Evolutionary conservation across 345 rosid genomes (phyloP).

Genomic region (Rhizophora apiculata): DNA sequence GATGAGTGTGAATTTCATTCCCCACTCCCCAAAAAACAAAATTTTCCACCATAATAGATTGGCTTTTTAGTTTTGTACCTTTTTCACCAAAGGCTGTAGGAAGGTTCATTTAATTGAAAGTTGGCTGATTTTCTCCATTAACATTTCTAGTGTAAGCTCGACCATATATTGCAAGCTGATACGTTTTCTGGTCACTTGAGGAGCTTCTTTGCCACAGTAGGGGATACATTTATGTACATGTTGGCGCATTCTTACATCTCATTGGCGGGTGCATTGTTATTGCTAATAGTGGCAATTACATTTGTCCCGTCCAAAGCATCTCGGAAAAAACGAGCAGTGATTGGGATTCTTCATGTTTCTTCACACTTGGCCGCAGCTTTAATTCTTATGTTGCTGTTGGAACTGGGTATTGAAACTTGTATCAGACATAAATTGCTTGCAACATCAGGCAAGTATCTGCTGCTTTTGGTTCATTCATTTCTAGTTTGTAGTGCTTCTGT

Average conservation of each 20-base stretch:
- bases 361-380: constrained; percentile 89
- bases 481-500: not conserved
- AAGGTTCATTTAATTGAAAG: not conserved
- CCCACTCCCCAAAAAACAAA: too few species aligned
- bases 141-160: constrained; percentile 81
- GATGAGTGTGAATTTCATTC: not conserved
- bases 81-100: too few species aligned
- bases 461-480: constrained; percentile 3
- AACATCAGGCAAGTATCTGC: constrained; percentile 64
- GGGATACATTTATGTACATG: constrained; percentile 65
- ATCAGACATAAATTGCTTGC: constrained; percentile 88
- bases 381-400: constrained; percentile 89
- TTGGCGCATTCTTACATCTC: constrained; percentile 80
- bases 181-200: constrained; percentile 79
- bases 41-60: too few species aligned
- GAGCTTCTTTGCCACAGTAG: constrained; percentile 78
- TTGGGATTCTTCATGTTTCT: constrained; percentile 84
- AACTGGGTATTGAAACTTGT: constrained; percentile 88
- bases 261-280: constrained; percentile 60
- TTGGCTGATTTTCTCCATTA: constrained; percentile 22
- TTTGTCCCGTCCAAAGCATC: constrained; percentile 90
- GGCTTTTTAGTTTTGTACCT: too few species aligned
- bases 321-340: constrained; percentile 63
- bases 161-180: constrained; percentile 81
- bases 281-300: constrained; percentile 59